phyloP scores from a whole-genome alignment of 305 asterid species.

The Fraxinus sp. region DNA sequence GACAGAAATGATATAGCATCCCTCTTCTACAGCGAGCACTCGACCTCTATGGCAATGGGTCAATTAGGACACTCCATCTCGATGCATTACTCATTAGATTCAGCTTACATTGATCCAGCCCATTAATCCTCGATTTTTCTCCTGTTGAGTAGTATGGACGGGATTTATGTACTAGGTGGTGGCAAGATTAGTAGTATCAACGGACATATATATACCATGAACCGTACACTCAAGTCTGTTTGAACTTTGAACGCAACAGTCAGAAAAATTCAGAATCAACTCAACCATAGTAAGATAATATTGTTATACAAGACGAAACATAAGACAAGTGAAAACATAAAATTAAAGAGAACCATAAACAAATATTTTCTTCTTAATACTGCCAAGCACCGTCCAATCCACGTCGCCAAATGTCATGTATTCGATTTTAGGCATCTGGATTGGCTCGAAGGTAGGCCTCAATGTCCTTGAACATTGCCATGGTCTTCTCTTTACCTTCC shows the following conservation, averaged over 20 bases:
- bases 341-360: background rate
- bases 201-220: too few species aligned
- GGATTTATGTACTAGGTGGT: background rate
- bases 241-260: background rate
- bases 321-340: background rate
- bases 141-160: background rate
- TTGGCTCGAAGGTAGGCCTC: slow-evolving; percentile 25
- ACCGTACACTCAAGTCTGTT: background rate
- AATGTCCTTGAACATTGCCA: slow-evolving; percentile 19
- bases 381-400: background rate
- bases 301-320: background rate
- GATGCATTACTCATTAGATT: background rate
- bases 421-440: background rate
- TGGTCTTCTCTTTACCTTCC: slow-evolving; percentile 36
- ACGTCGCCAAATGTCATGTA: background rate
- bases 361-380: background rate
- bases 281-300: background rate
- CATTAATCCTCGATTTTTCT: background rate
- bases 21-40: background rate
- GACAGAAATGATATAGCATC: background rate
- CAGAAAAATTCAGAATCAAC: background rate
- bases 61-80: background rate
- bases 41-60: background rate
- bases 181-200: background rate
- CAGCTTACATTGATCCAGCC: background rate